Evolutionary conservation across 345 rosid genomes (phyloP).

Genomic region (Camelina sativa): DNA sequence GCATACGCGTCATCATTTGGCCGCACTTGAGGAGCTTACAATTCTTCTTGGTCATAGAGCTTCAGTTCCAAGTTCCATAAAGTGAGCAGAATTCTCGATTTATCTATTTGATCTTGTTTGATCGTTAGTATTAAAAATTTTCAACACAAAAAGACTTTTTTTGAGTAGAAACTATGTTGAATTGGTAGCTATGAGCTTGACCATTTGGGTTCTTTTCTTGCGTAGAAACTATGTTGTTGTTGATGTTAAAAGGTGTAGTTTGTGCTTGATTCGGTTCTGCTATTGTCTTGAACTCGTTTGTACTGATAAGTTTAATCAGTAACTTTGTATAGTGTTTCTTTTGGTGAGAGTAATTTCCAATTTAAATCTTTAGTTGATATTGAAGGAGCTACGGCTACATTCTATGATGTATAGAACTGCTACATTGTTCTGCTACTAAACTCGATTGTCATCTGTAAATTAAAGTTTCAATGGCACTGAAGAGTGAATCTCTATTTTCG

Average conservation of each 20-base stretch:
- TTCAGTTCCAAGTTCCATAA: conserved; percentile 76
- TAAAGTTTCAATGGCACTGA: conserved; percentile 14
- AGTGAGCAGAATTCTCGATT: conserved; percentile 52
- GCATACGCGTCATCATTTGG: conserved; percentile 78
- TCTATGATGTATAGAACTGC: conserved; percentile 25
- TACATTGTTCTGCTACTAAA: conserved; percentile 18
- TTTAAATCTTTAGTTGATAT: conserved; percentile 21
- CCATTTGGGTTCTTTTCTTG: conserved; percentile 22
- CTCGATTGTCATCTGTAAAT: conserved; percentile 19
- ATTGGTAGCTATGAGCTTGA: conserved; percentile 24
- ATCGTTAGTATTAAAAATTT: conserved; percentile 10
- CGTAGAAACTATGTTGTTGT: conserved; percentile 1
- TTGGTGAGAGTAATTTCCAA: conserved; percentile 23
- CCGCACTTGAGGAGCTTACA: conserved; percentile 81
- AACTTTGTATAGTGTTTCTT: conserved; percentile 24
- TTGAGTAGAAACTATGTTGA: background rate
- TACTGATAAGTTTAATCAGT: background rate
- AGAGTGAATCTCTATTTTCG: conserved; percentile 6
- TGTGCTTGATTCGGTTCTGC: conserved; percentile 5
- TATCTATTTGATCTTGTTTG: conserved; percentile 15
- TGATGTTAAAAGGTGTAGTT: conserved; percentile 29
- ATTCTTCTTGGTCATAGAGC: conserved; percentile 74
- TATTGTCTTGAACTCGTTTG: conserved; percentile 12
- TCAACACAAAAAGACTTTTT: conserved; percentile 18
- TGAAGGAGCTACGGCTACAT: conserved; percentile 22